Conservation (phyloP, 208 protist species). For the Trichomonas vaginalis region DNA sequence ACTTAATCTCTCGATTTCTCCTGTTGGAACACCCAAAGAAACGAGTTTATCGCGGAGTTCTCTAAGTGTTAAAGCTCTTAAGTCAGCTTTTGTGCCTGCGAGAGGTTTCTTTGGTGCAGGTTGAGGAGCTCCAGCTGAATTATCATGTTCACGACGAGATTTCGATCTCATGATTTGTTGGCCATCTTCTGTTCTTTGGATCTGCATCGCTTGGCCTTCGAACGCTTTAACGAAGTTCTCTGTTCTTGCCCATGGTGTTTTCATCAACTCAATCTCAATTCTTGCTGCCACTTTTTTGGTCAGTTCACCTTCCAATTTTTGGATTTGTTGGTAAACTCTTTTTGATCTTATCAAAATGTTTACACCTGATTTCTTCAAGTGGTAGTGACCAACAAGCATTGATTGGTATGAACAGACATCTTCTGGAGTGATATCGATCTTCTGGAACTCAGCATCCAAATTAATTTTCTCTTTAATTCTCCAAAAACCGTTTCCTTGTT, state of each 20-base stretch:
- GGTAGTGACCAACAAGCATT: not conserved
- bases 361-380: not conserved
- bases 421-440: not conserved
- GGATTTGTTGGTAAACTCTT: not conserved
- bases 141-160: not conserved
- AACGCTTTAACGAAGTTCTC: not conserved
- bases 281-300: not conserved
- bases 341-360: not conserved
- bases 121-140: not conserved
- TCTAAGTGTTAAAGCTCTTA: not conserved
- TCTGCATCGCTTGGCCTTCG: slow-evolving; percentile 1
- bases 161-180: not conserved
- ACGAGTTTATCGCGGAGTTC: not conserved
- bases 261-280: slow-evolving; percentile 1
- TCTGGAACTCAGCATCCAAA: not conserved
- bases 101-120: not conserved
- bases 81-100: not conserved
- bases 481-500: not conserved
- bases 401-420: not conserved
- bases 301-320: not conserved
- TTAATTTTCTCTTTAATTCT: not conserved
- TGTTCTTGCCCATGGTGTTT: not conserved
- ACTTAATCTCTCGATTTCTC: not conserved
- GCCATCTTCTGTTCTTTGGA: not conserved
- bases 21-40: not conserved